Conservation (phyloP, 495 filamentous ascomycete species). For the Clavariopsis aquatica region DNA sequence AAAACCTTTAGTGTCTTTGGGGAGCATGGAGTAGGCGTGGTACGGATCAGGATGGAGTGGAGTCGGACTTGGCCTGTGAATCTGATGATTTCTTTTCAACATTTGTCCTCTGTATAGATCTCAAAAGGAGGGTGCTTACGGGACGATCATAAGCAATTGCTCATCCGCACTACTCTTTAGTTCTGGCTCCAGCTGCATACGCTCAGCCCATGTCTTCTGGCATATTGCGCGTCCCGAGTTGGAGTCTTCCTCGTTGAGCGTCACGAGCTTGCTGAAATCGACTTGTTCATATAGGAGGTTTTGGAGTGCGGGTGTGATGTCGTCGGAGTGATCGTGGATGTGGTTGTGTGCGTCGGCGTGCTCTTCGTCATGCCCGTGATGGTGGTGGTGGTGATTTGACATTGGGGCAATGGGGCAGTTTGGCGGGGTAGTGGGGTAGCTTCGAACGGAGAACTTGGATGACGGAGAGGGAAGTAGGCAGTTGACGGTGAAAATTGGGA, state of each 20-base stretch:
- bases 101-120: too few relatives aligned
- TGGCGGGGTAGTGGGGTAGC: conserved; percentile 30
- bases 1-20: conserved; percentile 81
- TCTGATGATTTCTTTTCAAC: too few relatives aligned
- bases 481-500: background rate
- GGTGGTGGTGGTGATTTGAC: conserved; percentile 46
- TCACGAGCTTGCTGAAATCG: conserved; percentile 79
- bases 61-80: conserved; percentile 93
- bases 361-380: conserved; percentile 46
- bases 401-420: conserved; percentile 12
- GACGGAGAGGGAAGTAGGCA: background rate
- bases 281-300: conserved; percentile 87
- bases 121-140: conserved; percentile 65
- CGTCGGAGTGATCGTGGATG: conserved; percentile 80
- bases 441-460: background rate
- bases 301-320: conserved; percentile 86
- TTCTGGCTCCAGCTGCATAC: conserved; percentile 68
- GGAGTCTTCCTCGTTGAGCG: conserved; percentile 73
- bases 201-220: conserved; percentile 87
- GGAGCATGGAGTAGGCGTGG: conserved; percentile 67
- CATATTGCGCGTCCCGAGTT: conserved; percentile 72
- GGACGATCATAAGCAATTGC: conserved; percentile 87
- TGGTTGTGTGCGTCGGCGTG: conserved; percentile 48
- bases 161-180: conserved; percentile 86
- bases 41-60: conserved; percentile 81